A percentile compares a stretch with the other conserved stretches of the same genome.
phyloP scores from a whole-genome alignment of 1,284 basidiomycete genomes.

The Cerrena zonata region DNA sequence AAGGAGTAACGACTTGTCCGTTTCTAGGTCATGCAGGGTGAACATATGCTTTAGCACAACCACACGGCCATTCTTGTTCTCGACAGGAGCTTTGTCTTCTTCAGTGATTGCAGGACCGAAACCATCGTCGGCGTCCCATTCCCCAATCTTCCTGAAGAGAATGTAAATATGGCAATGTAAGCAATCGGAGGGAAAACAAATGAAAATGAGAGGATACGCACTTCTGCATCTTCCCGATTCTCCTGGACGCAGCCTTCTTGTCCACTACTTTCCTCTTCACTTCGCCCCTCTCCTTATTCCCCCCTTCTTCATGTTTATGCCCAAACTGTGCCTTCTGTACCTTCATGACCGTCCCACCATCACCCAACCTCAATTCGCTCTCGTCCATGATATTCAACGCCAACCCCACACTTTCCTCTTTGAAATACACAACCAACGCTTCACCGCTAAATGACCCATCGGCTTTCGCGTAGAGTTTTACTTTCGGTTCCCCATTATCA shows the following conservation, averaged over 20 bases:
- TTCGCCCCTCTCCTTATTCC: slow-evolving; percentile 30
- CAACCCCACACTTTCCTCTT: slow-evolving; percentile 87
- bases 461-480: slow-evolving; percentile 90
- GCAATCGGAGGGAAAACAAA: neutral
- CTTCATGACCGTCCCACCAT: slow-evolving; percentile 67
- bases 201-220: slow-evolving; percentile 28
- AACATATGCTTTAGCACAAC: slow-evolving; percentile 97
- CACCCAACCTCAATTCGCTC: slow-evolving; percentile 83
- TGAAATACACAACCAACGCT: slow-evolving; percentile 94
- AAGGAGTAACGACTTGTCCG: slow-evolving; percentile 81
- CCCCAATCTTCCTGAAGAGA: slow-evolving; percentile 62
- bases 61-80: slow-evolving; percentile 64
- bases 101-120: slow-evolving; percentile 65
- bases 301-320: slow-evolving; percentile 46
- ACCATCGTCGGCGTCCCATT: slow-evolving; percentile 83
- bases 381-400: slow-evolving; percentile 88
- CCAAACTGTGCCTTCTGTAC: slow-evolving; percentile 84
- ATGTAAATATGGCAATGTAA: too few relatives aligned
- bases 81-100: slow-evolving; percentile 41
- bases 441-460: slow-evolving; percentile 92
- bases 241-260: slow-evolving; percentile 73
- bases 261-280: slow-evolving; percentile 68
- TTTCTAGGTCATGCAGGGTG: slow-evolving; percentile 77
- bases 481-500: slow-evolving; percentile 78
- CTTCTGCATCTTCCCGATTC: slow-evolving; percentile 88